These are phyloP conservation scores for Bonia amplexicaulis DNA, from an alignment of 176 grass and related monocot genomes.

Conservation along the genomic window DNA sequence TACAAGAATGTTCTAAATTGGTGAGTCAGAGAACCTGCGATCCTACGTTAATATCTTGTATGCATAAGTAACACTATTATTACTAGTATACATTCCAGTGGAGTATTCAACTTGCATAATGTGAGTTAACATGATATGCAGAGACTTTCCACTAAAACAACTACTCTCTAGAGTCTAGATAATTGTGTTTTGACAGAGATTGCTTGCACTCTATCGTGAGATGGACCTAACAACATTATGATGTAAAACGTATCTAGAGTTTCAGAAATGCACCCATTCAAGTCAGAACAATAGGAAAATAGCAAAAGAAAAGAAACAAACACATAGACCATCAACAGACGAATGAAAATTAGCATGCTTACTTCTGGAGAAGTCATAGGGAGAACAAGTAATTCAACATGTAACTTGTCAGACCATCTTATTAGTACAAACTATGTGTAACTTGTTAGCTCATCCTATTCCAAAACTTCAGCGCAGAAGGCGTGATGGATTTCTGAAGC, in stretches of 20 bases:
- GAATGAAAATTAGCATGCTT: not conserved
- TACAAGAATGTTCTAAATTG: not conserved
- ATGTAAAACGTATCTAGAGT: not conserved
- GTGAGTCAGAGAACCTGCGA: not conserved
- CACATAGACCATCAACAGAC: too few relatives aligned
- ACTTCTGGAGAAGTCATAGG: not conserved
- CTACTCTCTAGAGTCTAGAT: not conserved
- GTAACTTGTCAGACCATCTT: not conserved
- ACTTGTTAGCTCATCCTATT: not conserved
- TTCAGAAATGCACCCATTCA: not conserved
- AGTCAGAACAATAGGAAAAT: not conserved
- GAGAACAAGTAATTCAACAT: not conserved
- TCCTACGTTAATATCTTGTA: not conserved
- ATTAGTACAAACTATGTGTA: not conserved
- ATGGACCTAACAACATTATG: not conserved
- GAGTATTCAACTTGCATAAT: not conserved
- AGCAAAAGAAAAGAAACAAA: not conserved
- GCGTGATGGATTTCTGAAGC: not conserved
- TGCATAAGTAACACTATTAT: not conserved
- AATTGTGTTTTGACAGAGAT: not conserved
- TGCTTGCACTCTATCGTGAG: not conserved
- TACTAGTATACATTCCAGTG: not conserved
- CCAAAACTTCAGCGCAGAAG: not conserved
- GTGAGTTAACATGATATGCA: not conserved
- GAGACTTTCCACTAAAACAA: not conserved